Conservation (phyloP, 441 rosid species). For the Geranium incanum region DNA sequence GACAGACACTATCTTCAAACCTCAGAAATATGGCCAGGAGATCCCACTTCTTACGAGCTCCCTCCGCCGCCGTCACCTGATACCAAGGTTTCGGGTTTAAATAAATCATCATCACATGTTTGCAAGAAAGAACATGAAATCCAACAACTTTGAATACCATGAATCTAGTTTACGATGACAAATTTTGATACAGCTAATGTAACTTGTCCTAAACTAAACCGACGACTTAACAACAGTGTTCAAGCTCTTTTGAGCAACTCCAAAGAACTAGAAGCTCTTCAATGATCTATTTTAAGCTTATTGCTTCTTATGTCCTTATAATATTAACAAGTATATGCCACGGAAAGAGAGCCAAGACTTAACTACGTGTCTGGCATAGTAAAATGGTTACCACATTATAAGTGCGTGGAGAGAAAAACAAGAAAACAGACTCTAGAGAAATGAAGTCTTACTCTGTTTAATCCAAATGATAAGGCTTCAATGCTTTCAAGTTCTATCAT, state of each 20-base stretch:
- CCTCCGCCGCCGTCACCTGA: neutral
- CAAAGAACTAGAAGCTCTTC: neutral
- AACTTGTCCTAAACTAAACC: no score
- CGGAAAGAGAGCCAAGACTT: neutral
- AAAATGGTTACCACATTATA: neutral
- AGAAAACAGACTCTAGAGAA: neutral
- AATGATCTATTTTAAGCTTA: neutral
- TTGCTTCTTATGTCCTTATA: neutral
- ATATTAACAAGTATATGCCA: neutral
- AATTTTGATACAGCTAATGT: no score
- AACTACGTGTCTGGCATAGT: neutral
- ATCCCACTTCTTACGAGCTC: neutral
- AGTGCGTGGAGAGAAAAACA: neutral
- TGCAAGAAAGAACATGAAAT: neutral
- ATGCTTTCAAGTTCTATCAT: constrained; percentile 29
- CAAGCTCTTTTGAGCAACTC: neutral
- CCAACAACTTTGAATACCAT: neutral
- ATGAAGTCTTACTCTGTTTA: constrained; percentile 19
- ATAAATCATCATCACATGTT: neutral
- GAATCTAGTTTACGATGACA: no score
- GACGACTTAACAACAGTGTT: neutral
- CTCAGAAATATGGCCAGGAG: neutral
- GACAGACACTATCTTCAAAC: neutral
- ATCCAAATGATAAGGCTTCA: constrained; percentile 10
- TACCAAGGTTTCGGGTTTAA: neutral